Evolutionary conservation across 768 basidiomycete genomes (phyloP), one percentile per base, ranked within the genome.

Genomic region (Naganishia friedmannii): DNA sequence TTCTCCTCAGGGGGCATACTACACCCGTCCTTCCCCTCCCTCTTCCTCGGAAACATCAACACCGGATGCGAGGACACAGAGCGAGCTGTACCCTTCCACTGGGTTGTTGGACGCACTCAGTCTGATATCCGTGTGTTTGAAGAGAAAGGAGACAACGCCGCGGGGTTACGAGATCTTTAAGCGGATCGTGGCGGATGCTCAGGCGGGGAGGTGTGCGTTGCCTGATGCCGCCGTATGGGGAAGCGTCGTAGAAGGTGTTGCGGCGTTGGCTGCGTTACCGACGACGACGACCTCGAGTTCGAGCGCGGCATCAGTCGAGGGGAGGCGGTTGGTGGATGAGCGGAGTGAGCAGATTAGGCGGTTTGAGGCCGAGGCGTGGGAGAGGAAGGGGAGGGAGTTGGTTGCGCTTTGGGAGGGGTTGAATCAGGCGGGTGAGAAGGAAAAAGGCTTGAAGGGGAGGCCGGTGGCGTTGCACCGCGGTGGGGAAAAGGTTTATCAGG

Each of bases 351-450:
- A 87, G 39, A 74, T 79, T 2, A 77, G 81, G 0, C 82, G 85
- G 46, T 81, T 81, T 58, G 81, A 77, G 0, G 78, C 31, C 1
- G 60, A 42, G 39, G 8, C 83, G 34, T 92, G 92, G 90, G 66
- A 88, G 2, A 85, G 87, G 29, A 84, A 88, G 34, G 85, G 86
- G 0, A 88, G 86, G 84, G 80, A 81, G 12, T 82, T 93, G 39
- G 76, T 80, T 0, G 45, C 42, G 17, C 65, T 68, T 28, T 80
- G 77, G 77, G 75, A 79, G 42, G 53, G 54, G 4, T 26, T 66
- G 45, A 53, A 63, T 53, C 65, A n/a, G 17, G 60, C n/a, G 58
- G 68, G n/a, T 3, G 54, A 51, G 1, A 34, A 53, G 37, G 34
- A 15, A 28, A n/a, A n/a, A n/a, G 55, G 42, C 21, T 53, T 53